Conservation (phyloP, 352 stramenopile species). For the Phytopythium aichiense region DNA sequence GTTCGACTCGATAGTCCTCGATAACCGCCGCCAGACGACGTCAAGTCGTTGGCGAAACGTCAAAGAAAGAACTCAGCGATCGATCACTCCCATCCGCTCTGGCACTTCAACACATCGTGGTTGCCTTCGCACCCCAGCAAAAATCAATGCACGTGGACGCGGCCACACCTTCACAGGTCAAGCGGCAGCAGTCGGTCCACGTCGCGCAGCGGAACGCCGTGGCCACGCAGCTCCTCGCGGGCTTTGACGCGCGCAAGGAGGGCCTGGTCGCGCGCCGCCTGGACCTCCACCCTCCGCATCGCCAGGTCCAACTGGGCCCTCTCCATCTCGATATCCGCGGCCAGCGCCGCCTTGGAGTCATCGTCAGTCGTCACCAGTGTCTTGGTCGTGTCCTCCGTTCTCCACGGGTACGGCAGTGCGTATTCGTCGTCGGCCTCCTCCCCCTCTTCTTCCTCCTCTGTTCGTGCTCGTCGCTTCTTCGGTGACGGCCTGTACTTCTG, state of each 20-base stretch:
- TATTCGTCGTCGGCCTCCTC: neutral
- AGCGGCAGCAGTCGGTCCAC: constrained; percentile 28
- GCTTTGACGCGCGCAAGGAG: constrained; percentile 24
- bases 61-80: neutral
- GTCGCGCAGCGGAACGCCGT: constrained; percentile 21
- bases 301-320: constrained; percentile 28
- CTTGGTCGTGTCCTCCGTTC: constrained; percentile 19
- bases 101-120: too few relatives aligned
- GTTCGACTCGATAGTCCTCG: too few relatives aligned
- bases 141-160: neutral
- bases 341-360: constrained; percentile 14
- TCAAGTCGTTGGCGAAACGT: too few relatives aligned
- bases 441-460: neutral
- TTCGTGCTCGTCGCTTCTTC: neutral
- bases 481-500: neutral
- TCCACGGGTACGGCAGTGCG: neutral
- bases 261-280: constrained; percentile 27
- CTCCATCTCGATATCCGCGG: constrained; percentile 25
- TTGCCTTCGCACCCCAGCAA: neutral
- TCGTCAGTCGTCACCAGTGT: constrained; percentile 12
- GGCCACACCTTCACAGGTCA: constrained; percentile 5
- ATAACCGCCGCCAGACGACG: too few relatives aligned
- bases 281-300: constrained; percentile 22
- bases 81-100: too few relatives aligned
- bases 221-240: constrained; percentile 20